Conservation (phyloP, 2,329 filamentous ascomycete genomes). For the Arthrinium puccinioides region DNA sequence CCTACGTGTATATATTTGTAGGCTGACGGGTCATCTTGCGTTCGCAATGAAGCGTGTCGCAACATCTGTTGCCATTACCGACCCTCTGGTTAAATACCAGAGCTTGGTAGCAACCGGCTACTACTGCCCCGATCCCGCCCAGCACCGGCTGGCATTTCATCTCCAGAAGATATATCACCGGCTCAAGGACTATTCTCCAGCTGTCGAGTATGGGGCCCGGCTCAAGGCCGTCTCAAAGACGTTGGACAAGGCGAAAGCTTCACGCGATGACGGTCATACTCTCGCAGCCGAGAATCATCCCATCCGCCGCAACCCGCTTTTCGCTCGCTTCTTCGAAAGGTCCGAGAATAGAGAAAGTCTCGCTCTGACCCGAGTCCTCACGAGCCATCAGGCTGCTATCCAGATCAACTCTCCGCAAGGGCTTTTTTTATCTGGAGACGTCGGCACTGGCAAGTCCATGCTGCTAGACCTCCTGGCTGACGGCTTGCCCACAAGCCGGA, state of each 20-base stretch:
- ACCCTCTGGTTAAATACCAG: slow-evolving; percentile 71
- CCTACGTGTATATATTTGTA: too few relatives aligned
- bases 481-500: slow-evolving; percentile 64
- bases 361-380: slow-evolving; percentile 62
- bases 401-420: slow-evolving; percentile 66
- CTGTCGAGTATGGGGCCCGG: slow-evolving; percentile 59
- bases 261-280: slow-evolving; percentile 23
- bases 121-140: slow-evolving; percentile 62
- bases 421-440: slow-evolving; percentile 71
- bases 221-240: slow-evolving; percentile 51
- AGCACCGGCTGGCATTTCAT: slow-evolving; percentile 68
- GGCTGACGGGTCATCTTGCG: too few relatives aligned
- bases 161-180: slow-evolving; percentile 69
- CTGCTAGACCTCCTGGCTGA: slow-evolving; percentile 77
- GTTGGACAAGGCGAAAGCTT: slow-evolving; percentile 27
- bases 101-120: slow-evolving; percentile 59
- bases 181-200: slow-evolving; percentile 72
- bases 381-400: slow-evolving; percentile 63
- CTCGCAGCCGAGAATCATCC: slow-evolving; percentile 47
- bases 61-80: slow-evolving; percentile 53
- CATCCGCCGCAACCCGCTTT: slow-evolving; percentile 51
- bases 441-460: slow-evolving; percentile 80
- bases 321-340: slow-evolving; percentile 50
- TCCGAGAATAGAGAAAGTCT: slow-evolving; percentile 50
- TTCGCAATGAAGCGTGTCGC: slow-evolving; percentile 24